A percentile compares a stretch with the other conserved stretches of the same genome.
Conservation (phyloP, 257 asterid species). For the Coffea canephora region DNA sequence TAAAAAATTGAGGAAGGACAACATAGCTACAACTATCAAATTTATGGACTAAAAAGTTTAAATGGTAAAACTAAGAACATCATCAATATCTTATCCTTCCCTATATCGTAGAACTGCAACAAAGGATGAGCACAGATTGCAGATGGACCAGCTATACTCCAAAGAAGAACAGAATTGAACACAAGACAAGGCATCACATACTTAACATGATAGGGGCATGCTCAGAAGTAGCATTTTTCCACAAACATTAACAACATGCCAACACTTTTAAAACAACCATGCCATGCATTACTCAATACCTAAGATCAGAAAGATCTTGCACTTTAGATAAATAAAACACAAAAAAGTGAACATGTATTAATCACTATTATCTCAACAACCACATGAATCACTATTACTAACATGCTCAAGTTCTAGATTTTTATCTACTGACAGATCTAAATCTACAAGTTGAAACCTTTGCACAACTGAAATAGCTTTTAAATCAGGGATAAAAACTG, state of each 20-base stretch:
- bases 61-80: neutral
- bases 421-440: neutral
- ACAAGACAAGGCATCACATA: neutral
- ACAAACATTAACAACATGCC: neutral
- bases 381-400: neutral
- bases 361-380: neutral
- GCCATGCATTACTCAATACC: neutral
- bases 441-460: neutral
- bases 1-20: neutral
- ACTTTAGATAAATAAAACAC: neutral
- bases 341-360: too few species aligned
- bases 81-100: neutral
- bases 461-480: neutral
- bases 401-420: too few species aligned
- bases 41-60: neutral
- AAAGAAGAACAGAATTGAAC: neutral
- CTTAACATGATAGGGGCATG: neutral
- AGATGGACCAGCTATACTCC: neutral
- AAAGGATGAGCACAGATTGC: neutral
- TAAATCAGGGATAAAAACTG: neutral
- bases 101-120: neutral
- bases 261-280: neutral
- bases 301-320: neutral
- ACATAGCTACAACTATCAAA: neutral
- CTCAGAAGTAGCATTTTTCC: neutral